Conservation (phyloP, 768 basidiomycete species). For the Kwoniella sp. region DNA sequence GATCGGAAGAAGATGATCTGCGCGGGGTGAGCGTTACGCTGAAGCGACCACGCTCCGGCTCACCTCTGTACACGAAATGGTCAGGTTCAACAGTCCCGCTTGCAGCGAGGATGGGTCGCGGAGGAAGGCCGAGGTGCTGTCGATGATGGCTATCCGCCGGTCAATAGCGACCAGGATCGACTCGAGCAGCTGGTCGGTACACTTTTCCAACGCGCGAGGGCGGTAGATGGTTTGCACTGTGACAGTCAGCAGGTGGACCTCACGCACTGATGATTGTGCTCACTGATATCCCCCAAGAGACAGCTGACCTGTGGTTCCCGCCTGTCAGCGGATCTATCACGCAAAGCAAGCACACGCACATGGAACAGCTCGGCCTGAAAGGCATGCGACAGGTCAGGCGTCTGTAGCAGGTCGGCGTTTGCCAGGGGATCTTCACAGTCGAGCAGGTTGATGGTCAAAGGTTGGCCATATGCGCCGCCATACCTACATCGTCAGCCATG, state of each 20-base stretch:
- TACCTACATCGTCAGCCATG: not conserved
- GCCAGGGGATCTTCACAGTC: constrained; percentile 14
- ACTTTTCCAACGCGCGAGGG: constrained; percentile 3
- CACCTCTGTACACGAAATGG: constrained; percentile 7
- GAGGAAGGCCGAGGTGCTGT: constrained; percentile 1
- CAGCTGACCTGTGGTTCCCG: constrained; percentile 9
- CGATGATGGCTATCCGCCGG: not conserved
- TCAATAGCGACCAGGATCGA: constrained; percentile 1
- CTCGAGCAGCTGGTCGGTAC: constrained; percentile 4
- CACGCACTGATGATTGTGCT: not conserved
- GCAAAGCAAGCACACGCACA: not conserved
- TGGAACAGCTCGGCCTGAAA: constrained; percentile 13
- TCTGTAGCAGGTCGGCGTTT: constrained; percentile 2
- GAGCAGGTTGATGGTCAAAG: constrained; percentile 3
- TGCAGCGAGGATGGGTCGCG: constrained; percentile 2
- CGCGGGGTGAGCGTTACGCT: not conserved
- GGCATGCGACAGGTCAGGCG: constrained; percentile 2
- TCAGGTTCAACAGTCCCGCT: constrained; percentile 3
- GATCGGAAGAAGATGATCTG: constrained; percentile 12
- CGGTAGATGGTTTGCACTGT: constrained; percentile 14
- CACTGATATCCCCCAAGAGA: constrained; percentile 13
- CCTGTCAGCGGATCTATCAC: not conserved
- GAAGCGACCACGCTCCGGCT: not conserved
- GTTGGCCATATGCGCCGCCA: constrained; percentile 11
- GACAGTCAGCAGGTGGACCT: not conserved